Evolutionary conservation across 202 grass and related monocot species (phyloP).

Genomic region (Hordeum pubiflorum): DNA sequence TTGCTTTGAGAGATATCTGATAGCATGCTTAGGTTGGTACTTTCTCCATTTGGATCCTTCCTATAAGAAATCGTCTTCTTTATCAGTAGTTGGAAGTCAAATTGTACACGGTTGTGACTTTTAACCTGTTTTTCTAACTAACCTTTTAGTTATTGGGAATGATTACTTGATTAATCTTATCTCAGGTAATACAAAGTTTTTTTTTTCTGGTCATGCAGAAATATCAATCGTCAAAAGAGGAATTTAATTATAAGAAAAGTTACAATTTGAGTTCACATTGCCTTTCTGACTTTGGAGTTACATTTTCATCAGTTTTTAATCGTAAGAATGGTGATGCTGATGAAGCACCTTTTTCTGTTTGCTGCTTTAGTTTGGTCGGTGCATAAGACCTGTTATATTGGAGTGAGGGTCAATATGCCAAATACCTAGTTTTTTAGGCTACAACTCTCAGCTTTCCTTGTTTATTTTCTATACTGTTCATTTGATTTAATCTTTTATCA

Average conservation of each 20-base stretch:
- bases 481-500: neutral
- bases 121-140: neutral
- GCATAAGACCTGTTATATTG: slow-evolving; percentile 5
- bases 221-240: neutral
- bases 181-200: neutral
- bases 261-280: neutral
- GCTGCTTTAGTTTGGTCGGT: neutral
- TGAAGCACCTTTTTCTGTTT: slow-evolving; percentile 2
- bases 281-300: neutral
- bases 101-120: neutral
- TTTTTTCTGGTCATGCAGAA: neutral
- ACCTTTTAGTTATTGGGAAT: slow-evolving; percentile 3
- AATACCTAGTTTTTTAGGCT: neutral
- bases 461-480: neutral
- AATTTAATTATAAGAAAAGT: neutral
- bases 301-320: neutral
- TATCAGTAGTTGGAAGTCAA: slow-evolving; percentile 11
- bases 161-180: neutral
- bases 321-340: neutral
- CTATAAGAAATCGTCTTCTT: neutral
- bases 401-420: neutral
- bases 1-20: slow-evolving; percentile 98
- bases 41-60: neutral
- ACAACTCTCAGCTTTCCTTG: slow-evolving; percentile 2
- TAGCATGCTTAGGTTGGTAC: slow-evolving; percentile 89